Conservation (phyloP, 306 rosid species). For the Abrus precatorius region DNA sequence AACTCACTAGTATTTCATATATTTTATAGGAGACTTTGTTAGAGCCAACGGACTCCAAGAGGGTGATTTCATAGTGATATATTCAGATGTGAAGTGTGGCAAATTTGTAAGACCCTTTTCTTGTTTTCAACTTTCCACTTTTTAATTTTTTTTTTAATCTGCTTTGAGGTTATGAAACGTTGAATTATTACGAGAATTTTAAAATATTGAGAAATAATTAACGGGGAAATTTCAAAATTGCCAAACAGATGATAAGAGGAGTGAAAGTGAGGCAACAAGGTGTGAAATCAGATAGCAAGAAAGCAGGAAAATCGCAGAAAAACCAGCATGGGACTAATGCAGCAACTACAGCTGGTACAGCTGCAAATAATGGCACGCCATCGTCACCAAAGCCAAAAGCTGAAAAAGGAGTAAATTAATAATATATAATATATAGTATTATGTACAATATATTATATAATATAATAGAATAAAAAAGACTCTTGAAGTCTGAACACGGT, state of each 20-base stretch:
- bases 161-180: background rate
- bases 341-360: slow-evolving; percentile 38
- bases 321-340: slow-evolving; percentile 64
- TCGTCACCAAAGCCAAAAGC: slow-evolving; percentile 52
- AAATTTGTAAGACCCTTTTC: slow-evolving; percentile 71
- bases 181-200: background rate
- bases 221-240: background rate
- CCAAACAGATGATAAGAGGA: slow-evolving; percentile 89
- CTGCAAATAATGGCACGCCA: slow-evolving; percentile 48
- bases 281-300: slow-evolving; percentile 69
- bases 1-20: background rate
- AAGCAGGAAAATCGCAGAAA: slow-evolving; percentile 77
- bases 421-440: background rate
- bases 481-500: slow-evolving; percentile 15
- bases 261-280: slow-evolving; percentile 90
- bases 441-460: slow-evolving; percentile 13
- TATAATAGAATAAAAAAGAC: slow-evolving; percentile 37
- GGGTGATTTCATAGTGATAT: slow-evolving; percentile 96
- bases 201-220: background rate
- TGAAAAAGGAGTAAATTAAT: slow-evolving; percentile 45
- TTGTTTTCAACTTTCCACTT: background rate
- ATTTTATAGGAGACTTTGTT: slow-evolving; percentile 84
- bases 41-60: slow-evolving; percentile 99
- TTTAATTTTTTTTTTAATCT: background rate
- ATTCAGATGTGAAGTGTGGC: slow-evolving; percentile 87